phyloP scores from a whole-genome alignment of 2,329 filamentous ascomycete species.

The Neonectria hederae region DNA sequence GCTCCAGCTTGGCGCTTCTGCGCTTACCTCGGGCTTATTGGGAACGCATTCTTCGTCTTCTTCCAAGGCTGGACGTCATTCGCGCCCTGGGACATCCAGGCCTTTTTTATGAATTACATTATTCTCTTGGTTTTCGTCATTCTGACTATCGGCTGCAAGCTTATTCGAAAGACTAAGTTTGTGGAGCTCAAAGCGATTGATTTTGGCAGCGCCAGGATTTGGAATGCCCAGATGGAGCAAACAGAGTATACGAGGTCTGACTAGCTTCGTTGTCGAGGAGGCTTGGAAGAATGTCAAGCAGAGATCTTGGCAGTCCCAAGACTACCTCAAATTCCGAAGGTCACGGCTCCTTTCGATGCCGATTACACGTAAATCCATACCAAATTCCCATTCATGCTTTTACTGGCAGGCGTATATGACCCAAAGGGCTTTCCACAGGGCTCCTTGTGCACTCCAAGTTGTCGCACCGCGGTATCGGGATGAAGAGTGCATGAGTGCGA shows the following conservation, averaged over 20 bases:
- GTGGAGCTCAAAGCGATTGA: no score
- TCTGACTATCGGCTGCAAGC: no score
- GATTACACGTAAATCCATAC: slow-evolving; percentile 25
- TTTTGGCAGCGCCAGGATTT: no score
- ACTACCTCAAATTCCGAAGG: slow-evolving; percentile 35
- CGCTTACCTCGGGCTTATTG: slow-evolving; percentile 1
- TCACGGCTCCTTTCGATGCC: slow-evolving; percentile 28
- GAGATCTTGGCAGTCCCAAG: slow-evolving; percentile 33
- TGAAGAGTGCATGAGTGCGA: slow-evolving; percentile 36
- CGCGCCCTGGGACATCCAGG: slow-evolving; percentile 1
- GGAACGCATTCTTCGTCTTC: slow-evolving; percentile 6
- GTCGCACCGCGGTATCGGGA: slow-evolving; percentile 33
- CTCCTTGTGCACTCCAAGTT: slow-evolving; percentile 31
- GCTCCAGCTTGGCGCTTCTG: slow-evolving; percentile 10
- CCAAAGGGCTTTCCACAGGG: slow-evolving; percentile 29
- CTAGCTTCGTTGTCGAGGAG: slow-evolving; percentile 28
- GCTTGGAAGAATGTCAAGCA: slow-evolving; percentile 34
- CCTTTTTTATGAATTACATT: neutral
- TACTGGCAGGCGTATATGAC: slow-evolving; percentile 20
- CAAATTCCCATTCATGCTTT: accelerated
- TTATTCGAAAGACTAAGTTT: no score
- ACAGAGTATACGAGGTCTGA: no score
- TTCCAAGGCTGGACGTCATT: slow-evolving; percentile 11
- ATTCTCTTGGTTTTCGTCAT: no score
- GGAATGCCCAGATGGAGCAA: no score